These are phyloP conservation scores for Fusarium musae DNA, from an alignment of 2,329 filamentous ascomycete species.

Conservation along the genomic window DNA sequence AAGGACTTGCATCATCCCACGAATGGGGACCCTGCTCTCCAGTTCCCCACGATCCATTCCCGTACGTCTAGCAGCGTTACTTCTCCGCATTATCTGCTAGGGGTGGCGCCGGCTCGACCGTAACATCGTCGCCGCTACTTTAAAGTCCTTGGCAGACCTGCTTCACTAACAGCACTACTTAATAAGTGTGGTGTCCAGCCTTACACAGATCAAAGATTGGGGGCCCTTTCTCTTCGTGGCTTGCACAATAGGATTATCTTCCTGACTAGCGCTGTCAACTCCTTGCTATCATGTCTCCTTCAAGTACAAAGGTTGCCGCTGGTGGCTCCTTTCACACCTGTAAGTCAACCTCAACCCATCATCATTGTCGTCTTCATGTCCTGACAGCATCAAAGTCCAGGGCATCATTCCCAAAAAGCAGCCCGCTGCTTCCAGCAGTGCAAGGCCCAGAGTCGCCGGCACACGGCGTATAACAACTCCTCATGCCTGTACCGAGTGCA, in stretches of 20 bases:
- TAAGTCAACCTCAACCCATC: slow-evolving; percentile 22
- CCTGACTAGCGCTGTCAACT: slow-evolving; percentile 23
- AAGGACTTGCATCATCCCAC: slow-evolving; percentile 37
- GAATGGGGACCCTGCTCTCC: slow-evolving; percentile 21
- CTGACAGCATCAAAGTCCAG: slow-evolving; percentile 54
- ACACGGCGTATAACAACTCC: slow-evolving; percentile 65
- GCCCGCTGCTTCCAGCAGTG: slow-evolving; percentile 49
- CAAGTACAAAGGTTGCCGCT: slow-evolving; percentile 58
- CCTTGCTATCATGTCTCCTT: slow-evolving; percentile 50
- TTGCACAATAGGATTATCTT: slow-evolving; percentile 23
- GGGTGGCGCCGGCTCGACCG: slow-evolving; percentile 17
- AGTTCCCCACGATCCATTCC: slow-evolving; percentile 37
- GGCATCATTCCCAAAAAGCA: slow-evolving; percentile 63
- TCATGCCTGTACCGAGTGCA: slow-evolving; percentile 80
- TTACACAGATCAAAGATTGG: slow-evolving; percentile 26
- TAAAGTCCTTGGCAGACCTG: slow-evolving; percentile 21
- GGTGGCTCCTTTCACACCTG: slow-evolving; percentile 51
- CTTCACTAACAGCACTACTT: slow-evolving; percentile 34
- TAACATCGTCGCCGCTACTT: slow-evolving; percentile 27
- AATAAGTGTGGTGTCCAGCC: slow-evolving; percentile 34
- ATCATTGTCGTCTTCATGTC: neutral
- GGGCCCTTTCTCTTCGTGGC: slow-evolving; percentile 30
- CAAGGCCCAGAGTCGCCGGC: slow-evolving; percentile 53
- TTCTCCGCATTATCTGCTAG: slow-evolving; percentile 35
- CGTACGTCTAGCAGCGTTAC: slow-evolving; percentile 15